Percentiles rank a stretch among this genome's conserved stretches.
These are phyloP conservation scores for Herpetospermum pedunculosum DNA, from an alignment of 306 rosid species.

Conservation along the genomic window DNA sequence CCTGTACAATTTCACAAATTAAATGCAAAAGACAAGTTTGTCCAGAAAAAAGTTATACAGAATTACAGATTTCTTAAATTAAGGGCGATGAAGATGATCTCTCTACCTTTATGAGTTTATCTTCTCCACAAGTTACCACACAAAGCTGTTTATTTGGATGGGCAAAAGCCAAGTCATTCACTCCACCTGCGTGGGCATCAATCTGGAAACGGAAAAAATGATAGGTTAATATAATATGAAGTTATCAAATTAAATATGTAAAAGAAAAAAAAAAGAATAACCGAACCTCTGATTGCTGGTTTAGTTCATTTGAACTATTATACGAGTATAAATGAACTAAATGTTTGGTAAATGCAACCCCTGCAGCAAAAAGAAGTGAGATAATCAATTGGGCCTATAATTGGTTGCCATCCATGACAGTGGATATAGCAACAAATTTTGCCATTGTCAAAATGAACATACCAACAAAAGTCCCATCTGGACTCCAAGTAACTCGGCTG, in stretches of 20 bases:
- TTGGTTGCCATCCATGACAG: constrained; percentile 7
- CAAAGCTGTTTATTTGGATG: constrained; percentile 68
- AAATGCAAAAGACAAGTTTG: constrained; percentile 16
- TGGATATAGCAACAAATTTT: constrained; percentile 47
- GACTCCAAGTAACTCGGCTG: constrained; percentile 81
- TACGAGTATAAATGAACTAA: constrained; percentile 68
- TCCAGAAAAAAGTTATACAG: neutral
- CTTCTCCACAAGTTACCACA: constrained; percentile 85
- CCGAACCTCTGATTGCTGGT: constrained; percentile 56
- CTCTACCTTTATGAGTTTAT: constrained; percentile 67
- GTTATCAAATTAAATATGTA: constrained; percentile 13
- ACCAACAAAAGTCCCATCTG: constrained; percentile 80
- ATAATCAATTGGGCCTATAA: constrained; percentile 11
- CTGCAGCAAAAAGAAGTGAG: constrained; percentile 34
- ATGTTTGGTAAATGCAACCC: constrained; percentile 81
- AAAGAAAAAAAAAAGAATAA: constrained; percentile 2
- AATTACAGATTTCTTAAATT: constrained; percentile 10
- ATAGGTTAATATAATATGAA: constrained; percentile 18
- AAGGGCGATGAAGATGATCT: neutral
- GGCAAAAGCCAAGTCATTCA: constrained; percentile 90
- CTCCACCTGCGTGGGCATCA: constrained; percentile 76
- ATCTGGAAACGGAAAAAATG: constrained; percentile 32
- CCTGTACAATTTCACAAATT: constrained; percentile 35
- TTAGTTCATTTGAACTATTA: constrained; percentile 51
- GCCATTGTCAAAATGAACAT: constrained; percentile 21